Evolutionary conservation across 306 rosid genomes (phyloP), one percentile per base, ranked within the genome.

Genomic region (Begonia loranthoides): DNA sequence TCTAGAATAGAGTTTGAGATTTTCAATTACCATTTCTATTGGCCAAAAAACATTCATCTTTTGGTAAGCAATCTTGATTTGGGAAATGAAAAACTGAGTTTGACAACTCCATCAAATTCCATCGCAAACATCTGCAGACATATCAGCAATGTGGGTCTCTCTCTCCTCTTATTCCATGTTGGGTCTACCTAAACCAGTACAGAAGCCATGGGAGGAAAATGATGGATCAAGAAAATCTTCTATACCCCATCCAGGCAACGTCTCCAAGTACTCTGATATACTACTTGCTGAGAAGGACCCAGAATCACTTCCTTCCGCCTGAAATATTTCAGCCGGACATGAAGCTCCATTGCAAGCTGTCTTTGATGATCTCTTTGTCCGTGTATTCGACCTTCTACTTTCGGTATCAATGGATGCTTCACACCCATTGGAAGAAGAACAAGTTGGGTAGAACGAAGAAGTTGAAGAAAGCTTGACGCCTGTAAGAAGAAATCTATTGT

Each of bases 201-300:
- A 74, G 71, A 79, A 70, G 41, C 73, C 74, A 70, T 76, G 61
- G 50, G 70, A 53, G 13, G 77, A 16, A 45, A 64, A 72, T 0
- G 86, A 79, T 36, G 80, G 76, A 41, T 88, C 80, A 36, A 84
- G 81, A 56, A 87, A 65, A 9, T 88, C 96, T 62, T 88, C 96
- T 13, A 81, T 73, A n/a, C 82, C 73, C 87, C 79, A 88, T 55
- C 92, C 94, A 1, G 94, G 92, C 40, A 84, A 69, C 6, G 77
- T 76, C 69, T 88, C 83, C 51, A 88, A 62, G 60, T 81, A 81
- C 69, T 88, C 82, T 11, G 93, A 84, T 50, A 83, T 78, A 66
- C 83, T 87, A 66, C 87, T 83, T 6, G 71, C 68, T 12, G 79
- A 70, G 64, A 57, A 71, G 0, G 94, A 67, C 61, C 59, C 76